Percentiles rank a stretch among this genome's conserved stretches.
phyloP scores from a whole-genome alignment of 148 eudicot genomes.

The Rhododendron griersonianum region DNA sequence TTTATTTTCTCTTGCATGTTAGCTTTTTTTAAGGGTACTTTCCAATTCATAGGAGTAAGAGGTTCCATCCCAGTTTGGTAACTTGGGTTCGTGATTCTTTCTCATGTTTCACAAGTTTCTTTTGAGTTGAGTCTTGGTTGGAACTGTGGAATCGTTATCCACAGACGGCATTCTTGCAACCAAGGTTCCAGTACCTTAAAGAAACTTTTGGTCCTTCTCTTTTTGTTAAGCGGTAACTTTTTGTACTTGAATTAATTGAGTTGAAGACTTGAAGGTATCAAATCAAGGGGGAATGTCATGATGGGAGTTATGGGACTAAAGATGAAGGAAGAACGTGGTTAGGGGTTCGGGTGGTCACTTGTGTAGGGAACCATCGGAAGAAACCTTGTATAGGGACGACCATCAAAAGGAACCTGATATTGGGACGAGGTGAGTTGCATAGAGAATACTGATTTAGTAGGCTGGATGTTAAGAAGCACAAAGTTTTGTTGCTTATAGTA shows the following conservation, averaged over 20 bases:
- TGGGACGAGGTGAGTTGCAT: not conserved
- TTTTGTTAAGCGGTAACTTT: not conserved
- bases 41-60: not conserved
- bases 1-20: not conserved
- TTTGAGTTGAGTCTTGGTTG: not conserved
- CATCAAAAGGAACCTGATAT: not conserved
- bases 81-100: not conserved
- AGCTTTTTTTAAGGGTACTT: not conserved
- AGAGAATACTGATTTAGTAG: not conserved
- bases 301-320: not conserved
- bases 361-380: no score
- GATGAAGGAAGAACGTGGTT: not conserved
- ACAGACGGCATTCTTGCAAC: not conserved
- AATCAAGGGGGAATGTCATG: not conserved
- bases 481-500: not conserved
- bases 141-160: not conserved
- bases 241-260: not conserved
- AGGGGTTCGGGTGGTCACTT: not conserved
- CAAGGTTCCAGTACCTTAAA: not conserved
- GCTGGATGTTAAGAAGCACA: not conserved
- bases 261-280: not conserved
- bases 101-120: no score
- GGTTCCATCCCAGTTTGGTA: not conserved
- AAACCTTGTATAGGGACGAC: not conserved
- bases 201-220: not conserved